These are phyloP conservation scores for Sporothrix curviconia DNA, from an alignment of 2,329 filamentous ascomycete species.

Conservation along the genomic window DNA sequence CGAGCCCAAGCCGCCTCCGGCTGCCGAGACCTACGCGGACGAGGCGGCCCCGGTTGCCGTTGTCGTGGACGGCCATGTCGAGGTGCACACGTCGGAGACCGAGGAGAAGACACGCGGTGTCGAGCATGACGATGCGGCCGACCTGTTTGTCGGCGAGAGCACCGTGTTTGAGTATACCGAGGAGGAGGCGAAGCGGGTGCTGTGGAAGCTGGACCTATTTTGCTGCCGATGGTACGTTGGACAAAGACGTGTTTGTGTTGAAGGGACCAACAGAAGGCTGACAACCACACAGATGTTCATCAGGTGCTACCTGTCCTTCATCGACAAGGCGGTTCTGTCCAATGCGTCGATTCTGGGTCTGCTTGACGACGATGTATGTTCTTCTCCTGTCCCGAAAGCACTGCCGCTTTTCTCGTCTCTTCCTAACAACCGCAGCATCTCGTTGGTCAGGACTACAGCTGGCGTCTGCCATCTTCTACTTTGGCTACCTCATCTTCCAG, in stretches of 20 bases:
- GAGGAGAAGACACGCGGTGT: slow-evolving; percentile 9
- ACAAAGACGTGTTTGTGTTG: too few species aligned
- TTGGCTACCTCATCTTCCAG: slow-evolving; percentile 35
- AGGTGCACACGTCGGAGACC: neutral
- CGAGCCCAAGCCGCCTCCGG: too few species aligned
- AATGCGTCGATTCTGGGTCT: slow-evolving; percentile 16
- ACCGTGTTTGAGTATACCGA: slow-evolving; percentile 8
- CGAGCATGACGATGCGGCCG: slow-evolving; percentile 13
- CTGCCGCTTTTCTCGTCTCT: neutral
- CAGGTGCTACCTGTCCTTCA: slow-evolving; percentile 11
- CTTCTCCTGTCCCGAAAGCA: neutral
- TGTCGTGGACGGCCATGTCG: too few species aligned
- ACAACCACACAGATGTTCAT: slow-evolving; percentile 6
- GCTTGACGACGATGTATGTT: slow-evolving; percentile 11
- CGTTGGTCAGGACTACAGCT: slow-evolving; percentile 34
- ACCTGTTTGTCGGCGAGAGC: slow-evolving; percentile 11
- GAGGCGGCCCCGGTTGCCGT: too few species aligned
- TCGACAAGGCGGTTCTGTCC: slow-evolving; percentile 14
- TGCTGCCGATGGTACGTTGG: slow-evolving; percentile 9
- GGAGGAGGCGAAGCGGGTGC: slow-evolving; percentile 6
- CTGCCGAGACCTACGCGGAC: too few species aligned
- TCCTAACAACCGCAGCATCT: neutral
- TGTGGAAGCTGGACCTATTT: slow-evolving; percentile 9
- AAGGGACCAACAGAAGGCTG: neutral
- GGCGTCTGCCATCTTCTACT: slow-evolving; percentile 38